A percentile compares a stretch with the other conserved stretches of the same genome.
Evolutionary conservation across 1,284 basidiomycete genomes (phyloP).

Genomic region (Ustilago esculenta): DNA sequence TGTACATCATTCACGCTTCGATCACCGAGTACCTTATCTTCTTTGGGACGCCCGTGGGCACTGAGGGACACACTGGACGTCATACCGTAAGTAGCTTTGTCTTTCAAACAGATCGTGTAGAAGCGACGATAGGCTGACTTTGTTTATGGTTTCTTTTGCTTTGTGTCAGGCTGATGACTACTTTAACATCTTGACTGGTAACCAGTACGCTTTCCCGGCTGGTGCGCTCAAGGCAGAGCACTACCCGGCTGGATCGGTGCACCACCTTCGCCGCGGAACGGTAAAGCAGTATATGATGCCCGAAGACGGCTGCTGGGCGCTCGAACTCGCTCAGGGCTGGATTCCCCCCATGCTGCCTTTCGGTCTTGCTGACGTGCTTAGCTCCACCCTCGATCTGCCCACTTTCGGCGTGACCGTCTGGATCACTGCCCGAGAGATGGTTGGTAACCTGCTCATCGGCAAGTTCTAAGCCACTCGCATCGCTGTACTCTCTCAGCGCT

Average conservation of each 20-base stretch:
- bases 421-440: constrained; percentile 74
- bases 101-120: too few species aligned
- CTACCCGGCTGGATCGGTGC: constrained; percentile 84
- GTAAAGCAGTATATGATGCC: constrained; percentile 99
- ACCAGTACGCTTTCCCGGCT: constrained; percentile 88
- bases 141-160: background rate
- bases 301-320: constrained; percentile 84
- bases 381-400: constrained; percentile 86
- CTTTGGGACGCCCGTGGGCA: constrained; percentile 94
- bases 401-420: constrained; percentile 82
- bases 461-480: constrained; percentile 24
- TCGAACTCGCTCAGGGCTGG: constrained; percentile 86
- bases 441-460: constrained; percentile 56
- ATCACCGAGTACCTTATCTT: constrained; percentile 83
- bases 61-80: constrained; percentile 92
- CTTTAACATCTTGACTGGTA: constrained; percentile 92
- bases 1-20: constrained; percentile 95
- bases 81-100: constrained; percentile 78
- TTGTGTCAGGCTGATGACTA: constrained; percentile 82
- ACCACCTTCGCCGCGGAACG: constrained; percentile 81
- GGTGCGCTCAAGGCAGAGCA: constrained; percentile 83
- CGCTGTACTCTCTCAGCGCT: background rate
- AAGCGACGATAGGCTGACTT: too few species aligned
- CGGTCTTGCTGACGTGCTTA: constrained; percentile 84
- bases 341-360: constrained; percentile 76